Percentiles rank a stretch among this genome's conserved stretches.
phyloP scores from a whole-genome alignment of 2,329 filamentous ascomycete genomes.

The Monosporascus sp. region DNA sequence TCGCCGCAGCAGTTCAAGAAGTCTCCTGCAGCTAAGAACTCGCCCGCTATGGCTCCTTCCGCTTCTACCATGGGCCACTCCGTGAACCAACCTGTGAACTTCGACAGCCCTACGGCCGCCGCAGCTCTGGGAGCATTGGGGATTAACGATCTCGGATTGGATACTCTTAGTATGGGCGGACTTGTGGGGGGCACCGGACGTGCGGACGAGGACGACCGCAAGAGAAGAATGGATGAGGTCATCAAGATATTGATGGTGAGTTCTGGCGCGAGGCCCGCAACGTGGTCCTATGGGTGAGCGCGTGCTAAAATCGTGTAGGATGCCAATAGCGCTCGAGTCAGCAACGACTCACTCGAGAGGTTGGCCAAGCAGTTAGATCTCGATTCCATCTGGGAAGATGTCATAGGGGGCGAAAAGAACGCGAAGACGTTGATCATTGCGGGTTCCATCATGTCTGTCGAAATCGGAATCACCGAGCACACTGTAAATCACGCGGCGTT shows the following conservation, averaged over 20 bases:
- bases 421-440: slow-evolving; percentile 56
- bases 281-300: slow-evolving; percentile 28
- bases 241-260: slow-evolving; percentile 46
- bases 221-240: slow-evolving; percentile 49
- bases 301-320: slow-evolving; percentile 19
- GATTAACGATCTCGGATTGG: slow-evolving; percentile 50
- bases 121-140: slow-evolving; percentile 55
- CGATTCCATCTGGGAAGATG: slow-evolving; percentile 56
- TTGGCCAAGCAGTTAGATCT: slow-evolving; percentile 64
- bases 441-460: slow-evolving; percentile 55
- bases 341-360: slow-evolving; percentile 69
- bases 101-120: slow-evolving; percentile 60
- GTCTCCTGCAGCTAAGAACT: slow-evolving; percentile 57
- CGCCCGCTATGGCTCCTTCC: slow-evolving; percentile 44
- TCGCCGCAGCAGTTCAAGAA: slow-evolving; percentile 63
- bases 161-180: slow-evolving; percentile 45
- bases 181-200: slow-evolving; percentile 37
- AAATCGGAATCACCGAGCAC: slow-evolving; percentile 58
- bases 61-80: slow-evolving; percentile 44
- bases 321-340: slow-evolving; percentile 57
- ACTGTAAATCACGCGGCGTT: slow-evolving; percentile 60
- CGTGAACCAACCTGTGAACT: slow-evolving; percentile 46
- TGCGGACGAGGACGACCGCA: slow-evolving; percentile 49
- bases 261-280: slow-evolving; percentile 22
- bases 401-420: slow-evolving; percentile 42